Base-by-base conservation (phyloP, 2,329 filamentous ascomycete genomes). In the Hansfordia pulvinata region DNA sequence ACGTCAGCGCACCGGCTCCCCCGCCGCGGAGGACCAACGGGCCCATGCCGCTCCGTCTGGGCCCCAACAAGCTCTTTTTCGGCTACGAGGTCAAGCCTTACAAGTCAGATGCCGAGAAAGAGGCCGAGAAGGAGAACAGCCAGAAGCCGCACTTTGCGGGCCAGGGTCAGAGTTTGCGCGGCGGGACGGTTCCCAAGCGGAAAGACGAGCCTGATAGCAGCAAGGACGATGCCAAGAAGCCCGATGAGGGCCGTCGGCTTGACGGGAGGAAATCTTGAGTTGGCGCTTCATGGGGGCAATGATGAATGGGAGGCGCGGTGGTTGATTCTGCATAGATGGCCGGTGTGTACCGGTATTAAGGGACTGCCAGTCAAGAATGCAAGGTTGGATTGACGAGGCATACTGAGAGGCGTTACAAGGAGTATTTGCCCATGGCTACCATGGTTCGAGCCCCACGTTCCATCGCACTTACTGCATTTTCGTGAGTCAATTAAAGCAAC, bases 11-110 rank as follows among this genome's bases (percentile, higher is more conserved):
- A 39, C 42, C 18, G 19, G 35, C 38, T 9, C 29, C 42, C 14
- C 52, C 52, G n/a, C 53, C 41, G 30, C 53, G 52, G 34, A 53
- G 69, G 34, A 74, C 65, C 10, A 85, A 88, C 36, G 86, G 85
- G 0, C 85, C 88, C 0, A 81, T 90, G 46, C 85, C 88, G 4
- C 64, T 98, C 6, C 69, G 90, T 16, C 52, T 98, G 27, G 70
- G 83, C 1, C 78, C 81, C 0, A 90, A 90, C 42, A 93, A 94
- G 54, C 64, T 98, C 4, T 98, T 98, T 62, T 93, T 98, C 36
- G 90, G 90, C 3, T 98, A 96, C 44, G 79, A 93, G 44, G 69
- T 93, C 47, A 93, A 80, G 51, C 88, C 88, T 0, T 64, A 92
- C 21, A 86, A 84, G 59, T 82, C 81, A 7, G 73, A 78, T 30